Conservation (phyloP, 495 filamentous ascomycete genomes). For the Pyronema omphalodes region DNA sequence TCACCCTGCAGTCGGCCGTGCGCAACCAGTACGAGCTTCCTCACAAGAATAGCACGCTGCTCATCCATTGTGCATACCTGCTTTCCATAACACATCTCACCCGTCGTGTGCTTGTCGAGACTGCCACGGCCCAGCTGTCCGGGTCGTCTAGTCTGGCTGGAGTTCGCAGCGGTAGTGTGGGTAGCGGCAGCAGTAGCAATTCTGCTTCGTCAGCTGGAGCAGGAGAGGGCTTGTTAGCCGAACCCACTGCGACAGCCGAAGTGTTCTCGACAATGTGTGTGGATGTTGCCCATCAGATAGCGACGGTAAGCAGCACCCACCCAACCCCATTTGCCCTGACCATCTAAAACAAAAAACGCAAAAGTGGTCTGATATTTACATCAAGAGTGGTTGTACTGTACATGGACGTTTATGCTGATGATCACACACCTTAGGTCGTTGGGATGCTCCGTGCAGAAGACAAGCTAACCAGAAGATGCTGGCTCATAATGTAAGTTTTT, state of each 20-base stretch:
- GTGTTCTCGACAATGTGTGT: slow-evolving; percentile 19
- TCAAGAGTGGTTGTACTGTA: neutral
- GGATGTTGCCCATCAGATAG: slow-evolving; percentile 21
- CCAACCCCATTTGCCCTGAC: neutral
- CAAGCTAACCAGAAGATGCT: slow-evolving; percentile 19
- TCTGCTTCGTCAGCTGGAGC: neutral
- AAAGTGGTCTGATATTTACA: neutral
- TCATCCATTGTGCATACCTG: slow-evolving; percentile 20
- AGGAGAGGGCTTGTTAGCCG: slow-evolving; percentile 1
- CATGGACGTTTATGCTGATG: slow-evolving; percentile 1
- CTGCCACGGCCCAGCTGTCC: neutral
- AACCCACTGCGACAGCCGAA: slow-evolving; percentile 6
- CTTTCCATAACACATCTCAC: slow-evolving; percentile 51
- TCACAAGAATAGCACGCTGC: slow-evolving; percentile 17
- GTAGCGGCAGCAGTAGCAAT: neutral
- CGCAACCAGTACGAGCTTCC: slow-evolving; percentile 9
- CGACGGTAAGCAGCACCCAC: slow-evolving; percentile 13
- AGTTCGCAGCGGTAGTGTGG: neutral
- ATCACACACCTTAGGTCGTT: slow-evolving; percentile 13
- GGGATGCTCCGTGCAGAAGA: slow-evolving; percentile 19
- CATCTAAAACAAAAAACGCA: neutral
- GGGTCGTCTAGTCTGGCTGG: neutral
- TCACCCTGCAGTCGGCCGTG: slow-evolving; percentile 10
- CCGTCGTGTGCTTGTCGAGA: slow-evolving; percentile 45
- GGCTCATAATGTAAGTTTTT: slow-evolving; percentile 15